phyloP scores from a whole-genome alignment of 2,329 filamentous ascomycete genomes.

The Pyrenophora tritici-repentis region DNA sequence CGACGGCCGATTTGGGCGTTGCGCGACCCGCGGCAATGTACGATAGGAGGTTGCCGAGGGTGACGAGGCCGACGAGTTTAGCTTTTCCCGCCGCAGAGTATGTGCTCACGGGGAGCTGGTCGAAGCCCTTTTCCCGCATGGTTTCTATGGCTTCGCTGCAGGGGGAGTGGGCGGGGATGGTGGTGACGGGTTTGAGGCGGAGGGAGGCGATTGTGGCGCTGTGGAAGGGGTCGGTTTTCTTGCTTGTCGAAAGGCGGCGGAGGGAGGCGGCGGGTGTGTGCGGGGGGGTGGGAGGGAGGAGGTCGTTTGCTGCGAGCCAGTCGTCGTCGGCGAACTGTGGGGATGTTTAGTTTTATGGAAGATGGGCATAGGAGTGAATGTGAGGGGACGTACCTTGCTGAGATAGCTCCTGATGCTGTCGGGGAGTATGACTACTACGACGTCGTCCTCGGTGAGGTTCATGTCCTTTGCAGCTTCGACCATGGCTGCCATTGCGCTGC shows the following conservation, averaged over 20 bases:
- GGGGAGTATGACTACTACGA: slow-evolving; percentile 87
- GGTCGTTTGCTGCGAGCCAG: slow-evolving; percentile 96
- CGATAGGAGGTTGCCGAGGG: slow-evolving; percentile 89
- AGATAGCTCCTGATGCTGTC: slow-evolving; percentile 98
- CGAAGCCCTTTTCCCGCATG: slow-evolving; percentile 98
- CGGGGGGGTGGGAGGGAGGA: slow-evolving; percentile 68
- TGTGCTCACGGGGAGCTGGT: slow-evolving; percentile 86
- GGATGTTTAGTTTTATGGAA: slow-evolving; percentile 22
- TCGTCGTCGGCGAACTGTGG: slow-evolving; percentile 89
- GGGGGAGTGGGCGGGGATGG: slow-evolving; percentile 70
- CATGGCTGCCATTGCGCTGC: slow-evolving; percentile 85
- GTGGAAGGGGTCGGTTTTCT: slow-evolving; percentile 69
- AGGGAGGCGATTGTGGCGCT: slow-evolving; percentile 81
- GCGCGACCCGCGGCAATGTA: slow-evolving; percentile 86
- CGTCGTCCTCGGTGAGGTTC: slow-evolving; percentile 78
- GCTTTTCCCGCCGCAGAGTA: slow-evolving; percentile 62
- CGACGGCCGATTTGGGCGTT: slow-evolving; percentile 72
- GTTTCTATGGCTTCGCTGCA: slow-evolving; percentile 93
- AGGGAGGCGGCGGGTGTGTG: slow-evolving; percentile 27
- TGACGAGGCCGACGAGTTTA: slow-evolving; percentile 88
- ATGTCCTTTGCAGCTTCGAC: slow-evolving; percentile 77
- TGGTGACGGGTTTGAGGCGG: slow-evolving; percentile 90
- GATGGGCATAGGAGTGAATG: background rate
- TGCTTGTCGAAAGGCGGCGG: slow-evolving; percentile 48
- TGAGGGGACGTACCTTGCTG: slow-evolving; percentile 66